Base-by-base conservation (phyloP, 306 rosid species). In the Cucumis cinereus region DNA sequence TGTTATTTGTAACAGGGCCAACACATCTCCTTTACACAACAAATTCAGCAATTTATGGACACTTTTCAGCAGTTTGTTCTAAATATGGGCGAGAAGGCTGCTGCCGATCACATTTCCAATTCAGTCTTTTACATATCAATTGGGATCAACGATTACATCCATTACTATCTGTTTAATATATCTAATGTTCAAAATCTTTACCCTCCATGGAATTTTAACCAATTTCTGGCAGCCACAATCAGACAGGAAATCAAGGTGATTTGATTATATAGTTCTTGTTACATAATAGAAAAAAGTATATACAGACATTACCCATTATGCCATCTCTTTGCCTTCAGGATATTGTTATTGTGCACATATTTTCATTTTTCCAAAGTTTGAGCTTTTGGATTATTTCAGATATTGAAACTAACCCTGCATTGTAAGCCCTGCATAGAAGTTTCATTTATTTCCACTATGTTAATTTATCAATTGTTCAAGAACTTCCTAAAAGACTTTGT, bases 151-250 rank as follows among this genome's bases (percentile, higher is more conserved):
- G 55, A 50, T 49, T 49, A 49, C 54, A 49, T 49, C 5, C 54
- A 49, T 4, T 49, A 49, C 54, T 49, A 49, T 49, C 54, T 49
- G 54, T 49, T 49, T 14, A 49, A 49, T 49, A 49, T 49, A 49
- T 49, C 96, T 20, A 83, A 88, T 41, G 90, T 94, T 70, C 84
- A 87, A 79, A 90, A 85, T 80, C 73, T 91, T 69, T 94, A 81
- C 75, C 83, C 85, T 1, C 94, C 96, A 1, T 91, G 94, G 96
- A 87, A 77, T 53, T 90, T 93, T 85, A 93, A 90, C 82, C 89
- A 84, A 63, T 85, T 94, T 78, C 82, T 94, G 80, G 93, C 96
- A 75, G 73, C 89, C 73, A 81, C 89, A 22, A 35, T 94, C 15
- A 78, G 35, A 59, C 91, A 80, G 80, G 83, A 90, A 84, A 81